Evolutionary conservation across 306 rosid genomes (phyloP), one percentile per base, ranked within the genome.

Genomic region (Hippophae rhamnoides): DNA sequence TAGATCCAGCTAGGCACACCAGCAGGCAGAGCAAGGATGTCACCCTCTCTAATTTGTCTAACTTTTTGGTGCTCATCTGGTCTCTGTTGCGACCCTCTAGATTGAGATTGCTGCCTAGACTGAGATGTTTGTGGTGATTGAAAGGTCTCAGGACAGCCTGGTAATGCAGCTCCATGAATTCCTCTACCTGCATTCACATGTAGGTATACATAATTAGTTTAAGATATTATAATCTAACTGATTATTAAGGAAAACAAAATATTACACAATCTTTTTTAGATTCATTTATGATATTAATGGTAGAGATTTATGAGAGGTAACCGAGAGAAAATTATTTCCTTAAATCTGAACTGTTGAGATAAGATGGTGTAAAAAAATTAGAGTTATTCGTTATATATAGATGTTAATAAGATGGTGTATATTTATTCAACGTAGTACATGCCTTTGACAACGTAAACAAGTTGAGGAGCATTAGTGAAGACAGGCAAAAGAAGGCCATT

Each of bases 1-100:
- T 69, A 76, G 42, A 46, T 7, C 85, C 85, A 79, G 48, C 66
- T 63, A 10, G 69, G 73, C 4, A 76, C 75, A 8, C 83, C 76
- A 2, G 83, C 69, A 0, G 81, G 86, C 5, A 72, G 18, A 5
- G 83, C 83, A 0, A 74, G 13, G 50, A 77, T 52, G 41, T 81
- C 86, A 1, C 81, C 83, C 42, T 67, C 68, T 23, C 48, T 55
- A 25, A 70, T 46, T 10, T 63, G 74, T 10, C 61, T 72, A 57
- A 80, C 63, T 66, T 76, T 70, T 54, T 76, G 78, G 54, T 73
- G 75, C 1, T 69, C 72, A 54, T 79, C 81, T 27, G 10, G 43
- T 44, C 47, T 41, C 38, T 38, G 63, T 13, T 44, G 48, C 6
- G 23, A 18, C 23, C 23, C 23, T 0, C 23, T 18, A 18, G 23